Conservation (phyloP, 2,329 filamentous ascomycete species). For the Monosporascus cannonballus region DNA sequence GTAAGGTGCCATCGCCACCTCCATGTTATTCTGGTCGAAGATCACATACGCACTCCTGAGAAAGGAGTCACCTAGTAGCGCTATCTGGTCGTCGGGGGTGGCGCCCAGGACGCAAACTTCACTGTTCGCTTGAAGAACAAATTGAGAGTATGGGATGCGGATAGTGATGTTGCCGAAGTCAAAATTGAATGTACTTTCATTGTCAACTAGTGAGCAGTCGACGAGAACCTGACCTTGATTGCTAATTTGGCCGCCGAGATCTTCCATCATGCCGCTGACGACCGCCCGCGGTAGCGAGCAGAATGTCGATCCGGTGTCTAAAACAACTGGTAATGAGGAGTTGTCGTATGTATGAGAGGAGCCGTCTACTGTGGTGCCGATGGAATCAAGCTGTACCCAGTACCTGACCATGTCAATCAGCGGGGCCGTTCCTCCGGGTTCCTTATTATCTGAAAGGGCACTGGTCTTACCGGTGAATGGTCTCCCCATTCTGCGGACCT, state of each 20-base stretch:
- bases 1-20: conserved; percentile 31
- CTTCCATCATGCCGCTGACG: background rate
- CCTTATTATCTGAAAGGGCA: background rate
- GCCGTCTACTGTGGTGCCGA: conserved; percentile 13
- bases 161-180: conserved; percentile 10
- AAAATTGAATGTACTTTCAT: conserved; percentile 39
- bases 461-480: conserved; percentile 11
- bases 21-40: conserved; percentile 34
- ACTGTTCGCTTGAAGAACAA: conserved; percentile 5
- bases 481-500: conserved; percentile 18
- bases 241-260: conserved; percentile 15
- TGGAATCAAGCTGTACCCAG: conserved; percentile 34
- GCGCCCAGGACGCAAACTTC: background rate
- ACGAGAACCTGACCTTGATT: conserved; percentile 38
- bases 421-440: no score
- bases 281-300: conserved; percentile 56
- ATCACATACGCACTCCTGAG: conserved; percentile 39
- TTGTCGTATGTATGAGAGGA: background rate
- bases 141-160: conserved; percentile 11
- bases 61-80: conserved; percentile 38
- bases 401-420: conserved; percentile 21
- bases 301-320: conserved; percentile 37
- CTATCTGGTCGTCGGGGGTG: background rate
- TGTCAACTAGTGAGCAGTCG: conserved; percentile 32
- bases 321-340: conserved; percentile 10